Evolutionary conservation across 1,284 basidiomycete genomes (phyloP).

Genomic region (Moesziomyces antarcticus): DNA sequence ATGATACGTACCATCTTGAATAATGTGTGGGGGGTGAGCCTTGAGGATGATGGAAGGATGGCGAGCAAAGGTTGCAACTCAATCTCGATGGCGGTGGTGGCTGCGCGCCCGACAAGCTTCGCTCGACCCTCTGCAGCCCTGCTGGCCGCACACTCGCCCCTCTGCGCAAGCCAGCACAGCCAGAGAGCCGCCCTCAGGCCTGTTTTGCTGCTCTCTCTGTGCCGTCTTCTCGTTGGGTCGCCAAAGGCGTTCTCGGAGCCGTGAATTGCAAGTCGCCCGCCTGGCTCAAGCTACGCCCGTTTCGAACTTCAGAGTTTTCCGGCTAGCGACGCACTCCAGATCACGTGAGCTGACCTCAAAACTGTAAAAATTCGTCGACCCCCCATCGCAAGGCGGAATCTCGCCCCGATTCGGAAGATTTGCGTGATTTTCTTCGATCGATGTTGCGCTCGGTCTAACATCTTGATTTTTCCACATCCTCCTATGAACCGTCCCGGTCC

Average conservation of each 20-base stretch:
- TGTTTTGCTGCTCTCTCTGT: not conserved
- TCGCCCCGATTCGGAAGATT: no score
- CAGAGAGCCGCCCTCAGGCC: not conserved
- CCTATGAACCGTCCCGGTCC: no score
- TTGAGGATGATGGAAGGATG: conserved; percentile 55
- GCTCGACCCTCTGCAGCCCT: no score
- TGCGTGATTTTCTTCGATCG: no score
- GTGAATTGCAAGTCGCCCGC: no score
- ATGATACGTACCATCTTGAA: conserved; percentile 52
- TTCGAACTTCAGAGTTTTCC: no score
- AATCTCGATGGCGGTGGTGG: conserved; percentile 28
- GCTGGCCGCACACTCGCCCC: not conserved
- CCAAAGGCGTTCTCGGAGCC: not conserved
- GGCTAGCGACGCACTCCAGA: no score
- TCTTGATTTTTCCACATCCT: no score
- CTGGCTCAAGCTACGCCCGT: no score
- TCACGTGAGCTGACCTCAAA: not conserved
- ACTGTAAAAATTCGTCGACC: not conserved
- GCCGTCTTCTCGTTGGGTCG: not conserved
- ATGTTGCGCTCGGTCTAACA: no score
- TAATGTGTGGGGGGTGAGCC: conserved; percentile 40
- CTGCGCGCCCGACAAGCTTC: not conserved
- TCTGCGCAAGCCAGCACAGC: not conserved
- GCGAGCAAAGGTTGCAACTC: conserved; percentile 20
- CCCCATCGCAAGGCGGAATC: no score